phyloP scores from a whole-genome alignment of 331 rosid genomes.

The Prunus yedoensis region DNA sequence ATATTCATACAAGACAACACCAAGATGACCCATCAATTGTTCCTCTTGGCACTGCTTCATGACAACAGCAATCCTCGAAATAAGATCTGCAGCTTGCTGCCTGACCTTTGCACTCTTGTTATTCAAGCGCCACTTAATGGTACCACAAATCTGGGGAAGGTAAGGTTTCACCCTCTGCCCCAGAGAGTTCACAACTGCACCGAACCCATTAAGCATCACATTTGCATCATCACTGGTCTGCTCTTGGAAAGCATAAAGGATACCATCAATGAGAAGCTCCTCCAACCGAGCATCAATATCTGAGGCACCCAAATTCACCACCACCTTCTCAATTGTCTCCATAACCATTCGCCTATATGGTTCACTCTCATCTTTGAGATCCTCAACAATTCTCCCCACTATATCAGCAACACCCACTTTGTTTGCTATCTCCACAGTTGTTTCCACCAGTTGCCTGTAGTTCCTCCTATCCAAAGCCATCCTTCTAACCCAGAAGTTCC shows the following conservation, averaged over 20 bases:
- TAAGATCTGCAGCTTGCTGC: conserved; percentile 92
- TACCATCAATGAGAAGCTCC: conserved; percentile 85
- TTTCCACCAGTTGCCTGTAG: conserved; percentile 87
- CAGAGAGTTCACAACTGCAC: conserved; percentile 87
- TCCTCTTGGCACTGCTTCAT: conserved; percentile 98
- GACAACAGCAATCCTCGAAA: conserved; percentile 87
- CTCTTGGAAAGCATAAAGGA: conserved; percentile 97
- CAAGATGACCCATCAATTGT: conserved; percentile 97
- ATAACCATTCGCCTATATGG: conserved; percentile 92
- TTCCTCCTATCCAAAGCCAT: conserved; percentile 91
- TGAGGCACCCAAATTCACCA: conserved; percentile 80
- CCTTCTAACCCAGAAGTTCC: conserved; percentile 86
- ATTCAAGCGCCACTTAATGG: conserved; percentile 89
- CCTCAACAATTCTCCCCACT: conserved; percentile 81
- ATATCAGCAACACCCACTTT: conserved; percentile 88
- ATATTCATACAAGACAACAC: conserved; percentile 88
- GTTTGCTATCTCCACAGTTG: conserved; percentile 88
- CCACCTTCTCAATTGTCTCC: conserved; percentile 97
- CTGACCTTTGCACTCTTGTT: conserved; percentile 92
- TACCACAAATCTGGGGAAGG: conserved; percentile 93
- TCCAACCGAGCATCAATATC: conserved; percentile 86
- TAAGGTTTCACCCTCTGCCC: conserved; percentile 90
- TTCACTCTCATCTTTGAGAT: conserved; percentile 95
- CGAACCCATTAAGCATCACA: conserved; percentile 94
- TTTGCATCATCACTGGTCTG: conserved; percentile 97